Conservation (phyloP, 2,329 filamentous ascomycete species). For the Diaporthe sp. region DNA sequence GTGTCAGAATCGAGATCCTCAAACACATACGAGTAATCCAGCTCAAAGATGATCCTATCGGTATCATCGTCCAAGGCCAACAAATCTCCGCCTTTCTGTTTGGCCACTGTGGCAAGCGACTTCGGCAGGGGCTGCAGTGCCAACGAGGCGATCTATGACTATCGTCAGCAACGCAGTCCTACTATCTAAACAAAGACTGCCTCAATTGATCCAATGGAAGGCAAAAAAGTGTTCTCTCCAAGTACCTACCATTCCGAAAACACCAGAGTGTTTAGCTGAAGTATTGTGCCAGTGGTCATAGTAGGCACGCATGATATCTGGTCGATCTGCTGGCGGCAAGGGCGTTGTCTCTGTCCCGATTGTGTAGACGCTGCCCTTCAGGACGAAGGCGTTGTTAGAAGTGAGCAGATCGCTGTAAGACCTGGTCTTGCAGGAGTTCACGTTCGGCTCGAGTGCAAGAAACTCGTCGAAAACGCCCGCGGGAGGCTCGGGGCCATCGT, state of each 20-base stretch:
- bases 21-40: conserved; percentile 57
- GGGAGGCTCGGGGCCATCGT: conserved; percentile 69
- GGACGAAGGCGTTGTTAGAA: conserved; percentile 44
- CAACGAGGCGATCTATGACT: conserved; percentile 42
- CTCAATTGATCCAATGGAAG: conserved; percentile 33
- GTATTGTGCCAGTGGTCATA: conserved; percentile 45
- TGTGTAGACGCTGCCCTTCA: conserved; percentile 44
- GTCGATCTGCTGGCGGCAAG: conserved; percentile 40
- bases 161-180: neutral
- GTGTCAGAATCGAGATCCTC: conserved; percentile 47
- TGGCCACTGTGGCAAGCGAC: conserved; percentile 50
- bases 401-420: conserved; percentile 48
- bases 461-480: conserved; percentile 70
- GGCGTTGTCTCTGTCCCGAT: conserved; percentile 48
- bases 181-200: neutral
- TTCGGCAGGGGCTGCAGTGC: conserved; percentile 52
- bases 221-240: neutral
- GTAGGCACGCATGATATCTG: conserved; percentile 40
- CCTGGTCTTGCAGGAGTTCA: conserved; percentile 51
- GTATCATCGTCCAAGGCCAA: conserved; percentile 55
- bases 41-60: conserved; percentile 59
- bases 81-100: conserved; percentile 54
- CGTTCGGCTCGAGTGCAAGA: conserved; percentile 58
- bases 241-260: conserved; percentile 11
- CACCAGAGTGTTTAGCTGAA: conserved; percentile 6